Evolutionary conservation across 2,329 filamentous ascomycete species (phyloP).

Genomic region (Aspergillus floridensis): DNA sequence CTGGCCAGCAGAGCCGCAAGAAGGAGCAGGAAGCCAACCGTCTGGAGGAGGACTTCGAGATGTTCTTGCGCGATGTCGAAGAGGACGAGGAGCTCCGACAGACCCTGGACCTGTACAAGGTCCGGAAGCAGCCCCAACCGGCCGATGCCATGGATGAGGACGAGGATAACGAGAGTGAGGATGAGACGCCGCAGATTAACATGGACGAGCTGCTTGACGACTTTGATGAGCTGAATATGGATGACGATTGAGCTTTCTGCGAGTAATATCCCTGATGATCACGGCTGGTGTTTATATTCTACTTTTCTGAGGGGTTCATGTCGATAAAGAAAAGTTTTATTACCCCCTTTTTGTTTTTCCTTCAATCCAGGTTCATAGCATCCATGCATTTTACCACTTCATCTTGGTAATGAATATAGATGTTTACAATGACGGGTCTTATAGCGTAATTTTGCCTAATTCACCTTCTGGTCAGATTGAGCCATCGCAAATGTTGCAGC

Average conservation of each 20-base stretch:
- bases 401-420: neutral
- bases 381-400: neutral
- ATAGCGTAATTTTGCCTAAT: too few species aligned
- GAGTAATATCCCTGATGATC: constrained; percentile 27
- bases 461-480: too few species aligned
- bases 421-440: neutral
- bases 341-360: neutral
- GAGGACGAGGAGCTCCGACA: constrained; percentile 85
- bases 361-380: neutral
- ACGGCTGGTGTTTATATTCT: constrained; percentile 27
- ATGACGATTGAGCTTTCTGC: constrained; percentile 31
- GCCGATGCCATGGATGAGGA: constrained; percentile 52
- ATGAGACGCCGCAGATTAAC: constrained; percentile 66
- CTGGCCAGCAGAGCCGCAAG: constrained; percentile 44
- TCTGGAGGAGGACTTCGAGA: constrained; percentile 91
- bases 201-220: constrained; percentile 86
- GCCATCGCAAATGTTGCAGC: too few species aligned
- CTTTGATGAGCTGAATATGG: constrained; percentile 83
- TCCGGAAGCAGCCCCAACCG: constrained; percentile 48
- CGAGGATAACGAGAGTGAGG: constrained; percentile 55
- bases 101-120: constrained; percentile 83
- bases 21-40: constrained; percentile 74
- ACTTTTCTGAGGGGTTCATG: constrained; percentile 3
- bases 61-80: constrained; percentile 95
- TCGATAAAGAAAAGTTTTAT: neutral